A percentile compares a stretch with the other conserved stretches of the same genome.
phyloP scores from a whole-genome alignment of 169 alveolate genomes.

The Miamiensis avidus region DNA sequence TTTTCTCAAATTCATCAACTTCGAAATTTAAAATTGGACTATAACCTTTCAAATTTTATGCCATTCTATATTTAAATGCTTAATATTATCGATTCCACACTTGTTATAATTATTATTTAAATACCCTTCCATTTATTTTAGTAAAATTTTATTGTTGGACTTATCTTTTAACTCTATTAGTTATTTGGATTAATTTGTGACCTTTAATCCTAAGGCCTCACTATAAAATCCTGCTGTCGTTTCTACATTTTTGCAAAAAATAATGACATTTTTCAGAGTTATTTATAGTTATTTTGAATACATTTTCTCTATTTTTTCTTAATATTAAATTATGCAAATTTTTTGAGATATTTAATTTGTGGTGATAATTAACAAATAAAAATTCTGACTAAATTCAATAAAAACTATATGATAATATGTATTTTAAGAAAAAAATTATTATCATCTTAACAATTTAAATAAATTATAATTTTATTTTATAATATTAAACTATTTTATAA shows the following conservation, averaged over 20 bases:
- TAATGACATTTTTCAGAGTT: constrained; percentile 1
- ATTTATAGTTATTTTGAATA: constrained; percentile 9
- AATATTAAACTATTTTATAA: too few relatives aligned
- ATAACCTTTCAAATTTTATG: constrained; percentile 22
- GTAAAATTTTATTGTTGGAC: not conserved
- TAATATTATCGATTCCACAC: too few relatives aligned
- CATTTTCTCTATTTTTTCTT: too few relatives aligned
- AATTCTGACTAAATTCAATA: too few relatives aligned
- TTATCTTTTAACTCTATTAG: constrained; percentile 18
- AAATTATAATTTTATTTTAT: too few relatives aligned
- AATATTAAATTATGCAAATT: too few relatives aligned
- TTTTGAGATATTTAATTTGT: too few relatives aligned
- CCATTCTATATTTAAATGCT: not conserved
- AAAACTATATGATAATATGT: too few relatives aligned
- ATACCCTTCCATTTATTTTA: constrained; percentile 17
- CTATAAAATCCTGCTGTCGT: constrained; percentile 29
- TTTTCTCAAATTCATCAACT: constrained; percentile 28
- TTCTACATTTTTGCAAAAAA: constrained; percentile 22
- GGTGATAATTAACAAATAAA: too few relatives aligned
- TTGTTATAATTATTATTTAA: not conserved
- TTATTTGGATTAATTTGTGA: not conserved
- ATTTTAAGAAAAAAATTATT: too few relatives aligned
- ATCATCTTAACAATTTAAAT: too few relatives aligned
- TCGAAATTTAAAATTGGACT: constrained; percentile 26
- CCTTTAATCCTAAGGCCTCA: constrained; percentile 26